Evolutionary conservation across 2,329 filamentous ascomycete genomes (phyloP).

Genomic region (Exophiala sp.): DNA sequence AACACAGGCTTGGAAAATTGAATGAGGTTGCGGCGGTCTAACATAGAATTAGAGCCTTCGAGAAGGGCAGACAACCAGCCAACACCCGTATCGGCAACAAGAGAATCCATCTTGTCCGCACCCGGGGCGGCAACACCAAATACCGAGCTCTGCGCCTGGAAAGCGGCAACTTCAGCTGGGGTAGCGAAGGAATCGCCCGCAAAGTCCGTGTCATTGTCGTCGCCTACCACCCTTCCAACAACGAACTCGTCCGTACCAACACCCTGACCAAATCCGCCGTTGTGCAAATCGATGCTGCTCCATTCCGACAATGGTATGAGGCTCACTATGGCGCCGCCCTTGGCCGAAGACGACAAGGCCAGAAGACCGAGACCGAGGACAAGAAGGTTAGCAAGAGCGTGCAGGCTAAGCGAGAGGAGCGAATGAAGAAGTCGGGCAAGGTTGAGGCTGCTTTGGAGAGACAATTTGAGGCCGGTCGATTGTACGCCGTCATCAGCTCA

Average conservation of each 20-base stretch:
- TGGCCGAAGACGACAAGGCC: constrained; percentile 87
- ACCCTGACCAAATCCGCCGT: constrained; percentile 98
- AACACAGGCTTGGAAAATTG: constrained; percentile 23
- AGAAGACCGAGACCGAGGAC: constrained; percentile 59
- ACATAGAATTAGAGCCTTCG: constrained; percentile 77
- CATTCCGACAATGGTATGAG: constrained; percentile 99
- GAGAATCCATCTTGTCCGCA: constrained; percentile 95
- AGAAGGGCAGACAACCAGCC: constrained; percentile 98
- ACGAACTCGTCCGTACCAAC: constrained; percentile 99
- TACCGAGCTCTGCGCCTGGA: constrained; percentile 99
- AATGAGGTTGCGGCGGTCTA: no score
- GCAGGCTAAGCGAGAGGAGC: constrained; percentile 92
- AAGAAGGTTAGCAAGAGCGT: constrained; percentile 93
- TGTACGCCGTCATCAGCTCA: constrained; percentile 89
- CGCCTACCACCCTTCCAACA: constrained; percentile 99
- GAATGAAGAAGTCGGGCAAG: constrained; percentile 82
- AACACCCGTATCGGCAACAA: constrained; percentile 98
- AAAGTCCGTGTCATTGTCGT: constrained; percentile 99
- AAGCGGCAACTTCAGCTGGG: constrained; percentile 99
- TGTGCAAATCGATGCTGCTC: constrained; percentile 96
- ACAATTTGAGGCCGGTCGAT: constrained; percentile 98
- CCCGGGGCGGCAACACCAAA: constrained; percentile 98
- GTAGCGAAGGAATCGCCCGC: constrained; percentile 94
- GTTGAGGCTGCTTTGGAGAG: constrained; percentile 89
- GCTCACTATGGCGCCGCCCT: constrained; percentile 93